phyloP scores from a whole-genome alignment of 2,329 filamentous ascomycete genomes.

The Cladophialophora psammophila region DNA sequence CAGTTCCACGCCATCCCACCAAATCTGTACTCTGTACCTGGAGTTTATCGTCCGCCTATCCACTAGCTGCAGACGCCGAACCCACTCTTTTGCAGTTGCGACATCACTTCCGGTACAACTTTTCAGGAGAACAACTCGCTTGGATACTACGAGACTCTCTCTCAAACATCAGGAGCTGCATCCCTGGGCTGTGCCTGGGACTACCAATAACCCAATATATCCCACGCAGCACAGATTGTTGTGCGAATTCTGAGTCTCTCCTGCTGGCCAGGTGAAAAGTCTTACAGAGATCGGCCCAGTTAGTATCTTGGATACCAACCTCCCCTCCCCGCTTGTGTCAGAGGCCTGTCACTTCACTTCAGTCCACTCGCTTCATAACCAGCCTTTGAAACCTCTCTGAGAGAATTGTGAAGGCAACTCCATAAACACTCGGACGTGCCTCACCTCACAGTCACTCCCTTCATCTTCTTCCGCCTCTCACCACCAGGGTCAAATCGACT shows the following conservation, averaged over 20 bases:
- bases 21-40: conserved; percentile 21
- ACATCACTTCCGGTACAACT: conserved; percentile 35
- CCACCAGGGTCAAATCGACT: conserved; percentile 9
- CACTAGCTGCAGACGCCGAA: conserved; percentile 31
- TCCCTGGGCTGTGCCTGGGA: conserved; percentile 34
- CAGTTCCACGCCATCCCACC: conserved; percentile 30
- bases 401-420: conserved; percentile 18
- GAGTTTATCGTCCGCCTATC: conserved; percentile 38
- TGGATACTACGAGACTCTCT: conserved; percentile 32
- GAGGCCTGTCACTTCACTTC: conserved; percentile 34
- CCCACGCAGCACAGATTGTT: conserved; percentile 29
- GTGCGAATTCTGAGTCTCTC: conserved; percentile 14
- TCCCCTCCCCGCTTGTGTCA: conserved; percentile 29
- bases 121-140: conserved; percentile 33
- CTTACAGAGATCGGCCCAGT: conserved; percentile 23
- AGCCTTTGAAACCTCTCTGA: conserved; percentile 21
- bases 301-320: conserved; percentile 32
- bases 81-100: conserved; percentile 33
- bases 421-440: conserved; percentile 32
- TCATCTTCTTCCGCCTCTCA: conserved; percentile 16
- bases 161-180: conserved; percentile 39
- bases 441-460: conserved; percentile 24
- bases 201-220: conserved; percentile 26
- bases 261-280: conserved; percentile 34
- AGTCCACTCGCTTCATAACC: conserved; percentile 19